Percentiles rank a stretch among this genome's conserved stretches.
phyloP scores from a whole-genome alignment of 129 eudicot genomes.

The Chrysanthemum lavandulifolium region DNA sequence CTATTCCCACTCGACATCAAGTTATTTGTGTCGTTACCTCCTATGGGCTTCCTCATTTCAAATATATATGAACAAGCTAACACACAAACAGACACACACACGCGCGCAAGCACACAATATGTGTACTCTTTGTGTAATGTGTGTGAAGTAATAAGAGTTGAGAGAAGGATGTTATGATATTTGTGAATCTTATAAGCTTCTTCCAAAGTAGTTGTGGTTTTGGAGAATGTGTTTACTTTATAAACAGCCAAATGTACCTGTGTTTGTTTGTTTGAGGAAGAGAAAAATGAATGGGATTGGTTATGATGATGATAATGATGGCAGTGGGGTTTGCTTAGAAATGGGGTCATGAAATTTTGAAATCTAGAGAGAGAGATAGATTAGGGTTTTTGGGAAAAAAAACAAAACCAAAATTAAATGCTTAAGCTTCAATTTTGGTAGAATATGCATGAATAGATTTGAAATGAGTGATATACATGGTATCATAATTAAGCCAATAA shows the following conservation, averaged over 20 bases:
- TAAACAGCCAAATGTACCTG: conserved; percentile 44
- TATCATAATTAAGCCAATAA: conserved; percentile 23
- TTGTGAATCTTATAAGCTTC: conserved; percentile 24
- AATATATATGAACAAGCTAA: background rate
- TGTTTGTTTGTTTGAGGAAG: conserved; percentile 32
- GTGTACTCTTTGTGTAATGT: background rate
- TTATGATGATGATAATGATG: conserved; percentile 56
- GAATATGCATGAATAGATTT: background rate
- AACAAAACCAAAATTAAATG: conserved; percentile 23
- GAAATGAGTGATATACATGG: conserved; percentile 22
- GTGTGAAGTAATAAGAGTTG: conserved; percentile 16
- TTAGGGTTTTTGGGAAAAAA: conserved; percentile 24
- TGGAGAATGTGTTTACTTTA: conserved; percentile 45
- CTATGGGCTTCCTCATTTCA: conserved; percentile 75
- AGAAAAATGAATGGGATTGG: conserved; percentile 40
- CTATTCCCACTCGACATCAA: conserved; percentile 12
- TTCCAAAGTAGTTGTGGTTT: conserved; percentile 38
- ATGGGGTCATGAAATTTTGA: conserved; percentile 39
- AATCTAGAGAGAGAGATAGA: conserved; percentile 20
- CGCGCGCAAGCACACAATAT: background rate
- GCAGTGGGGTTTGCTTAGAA: conserved; percentile 94
- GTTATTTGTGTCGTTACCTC: conserved; percentile 17
- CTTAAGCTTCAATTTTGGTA: conserved; percentile 31
- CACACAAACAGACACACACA: background rate
- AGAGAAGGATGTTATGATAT: conserved; percentile 4